Evolutionary conservation across 163 green algal genomes (phyloP), one percentile per base, ranked within the genome.

Genomic region (Scenedesmus sp.): DNA sequence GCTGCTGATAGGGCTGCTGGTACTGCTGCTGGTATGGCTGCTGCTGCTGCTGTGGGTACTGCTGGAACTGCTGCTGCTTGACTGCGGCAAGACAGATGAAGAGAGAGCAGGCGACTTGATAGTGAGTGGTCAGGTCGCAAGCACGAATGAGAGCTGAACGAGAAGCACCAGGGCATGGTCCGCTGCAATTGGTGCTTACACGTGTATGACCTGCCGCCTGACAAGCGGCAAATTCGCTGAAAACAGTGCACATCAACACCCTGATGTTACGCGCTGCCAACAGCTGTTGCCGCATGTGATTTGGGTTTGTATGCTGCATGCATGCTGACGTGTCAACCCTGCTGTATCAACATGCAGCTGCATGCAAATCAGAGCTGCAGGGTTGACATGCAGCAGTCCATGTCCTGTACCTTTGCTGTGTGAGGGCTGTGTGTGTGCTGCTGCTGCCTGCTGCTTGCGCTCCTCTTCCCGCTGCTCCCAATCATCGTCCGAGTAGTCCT

Each of bases 401-500:
- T 20, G 13, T 20, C 2, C 18, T 60, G 12, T 66, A 87, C 82
- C 82, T 87, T 87, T 87, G 83, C 82, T n/a, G 57, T 88, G 79
- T 88, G 83, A 74, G 26, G 82, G 83, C n/a, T 88, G 83, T 62
- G 85, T 15, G 66, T 70, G 70, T 76, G 70, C 86, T 67, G 46
- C 26, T 23, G 86, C 86, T 26, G 74, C 86, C 86, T 85, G 76
- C 76, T 84, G 73, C 56, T 91, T 86, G 18, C 56, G 56, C 13
- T 79, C 60, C 26, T 87, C 83, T 15, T 92, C 81, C 34, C 73
- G 62, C 34, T 70, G 46, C 46, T 90, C 85, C 85, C 85, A 90
- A 10, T 92, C 88, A 52, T 92, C 79, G 66, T 92, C 88, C 34
- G 59, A 87, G 62, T 92, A 87, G 54, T 92, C 62, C 88, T 87